Conservation (phyloP, 108 stramenopile species). For the Skeletonema costatum region DNA sequence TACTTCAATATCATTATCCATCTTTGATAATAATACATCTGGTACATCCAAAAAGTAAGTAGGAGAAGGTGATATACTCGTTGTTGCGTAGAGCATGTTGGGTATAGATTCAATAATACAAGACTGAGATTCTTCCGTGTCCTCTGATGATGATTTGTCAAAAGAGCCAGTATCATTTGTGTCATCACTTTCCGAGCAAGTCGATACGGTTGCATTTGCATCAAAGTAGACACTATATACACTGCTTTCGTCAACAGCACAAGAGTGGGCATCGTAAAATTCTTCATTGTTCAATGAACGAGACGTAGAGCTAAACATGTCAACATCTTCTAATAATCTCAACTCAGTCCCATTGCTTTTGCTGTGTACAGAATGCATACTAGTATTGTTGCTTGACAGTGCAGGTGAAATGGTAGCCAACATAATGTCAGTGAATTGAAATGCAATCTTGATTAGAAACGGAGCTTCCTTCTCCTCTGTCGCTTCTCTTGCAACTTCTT, state of each 20-base stretch:
- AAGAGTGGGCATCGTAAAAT: background rate
- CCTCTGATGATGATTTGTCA: background rate
- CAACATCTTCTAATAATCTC: background rate
- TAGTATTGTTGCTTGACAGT: background rate
- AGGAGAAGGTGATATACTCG: background rate
- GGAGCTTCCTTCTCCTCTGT: background rate
- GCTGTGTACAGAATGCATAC: background rate
- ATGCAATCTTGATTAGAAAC: background rate
- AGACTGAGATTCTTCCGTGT: background rate
- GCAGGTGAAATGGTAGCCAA: background rate
- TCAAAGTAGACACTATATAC: conserved; percentile 7
- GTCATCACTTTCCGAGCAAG: background rate
- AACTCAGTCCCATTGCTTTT: background rate
- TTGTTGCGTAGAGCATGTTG: background rate
- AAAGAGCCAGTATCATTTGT: background rate
- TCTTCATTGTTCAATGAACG: background rate
- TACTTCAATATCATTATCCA: background rate
- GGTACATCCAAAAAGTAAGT: background rate
- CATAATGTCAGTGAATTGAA: background rate
- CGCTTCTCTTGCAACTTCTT: background rate
- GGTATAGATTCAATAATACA: background rate
- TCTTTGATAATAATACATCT: background rate
- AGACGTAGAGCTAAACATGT: background rate
- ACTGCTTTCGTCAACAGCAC: background rate
- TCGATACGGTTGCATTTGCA: conserved; percentile 1